Base-by-base conservation (phyloP, 2,329 filamentous ascomycete genomes). In the Cladorrhinum sp. region DNA sequence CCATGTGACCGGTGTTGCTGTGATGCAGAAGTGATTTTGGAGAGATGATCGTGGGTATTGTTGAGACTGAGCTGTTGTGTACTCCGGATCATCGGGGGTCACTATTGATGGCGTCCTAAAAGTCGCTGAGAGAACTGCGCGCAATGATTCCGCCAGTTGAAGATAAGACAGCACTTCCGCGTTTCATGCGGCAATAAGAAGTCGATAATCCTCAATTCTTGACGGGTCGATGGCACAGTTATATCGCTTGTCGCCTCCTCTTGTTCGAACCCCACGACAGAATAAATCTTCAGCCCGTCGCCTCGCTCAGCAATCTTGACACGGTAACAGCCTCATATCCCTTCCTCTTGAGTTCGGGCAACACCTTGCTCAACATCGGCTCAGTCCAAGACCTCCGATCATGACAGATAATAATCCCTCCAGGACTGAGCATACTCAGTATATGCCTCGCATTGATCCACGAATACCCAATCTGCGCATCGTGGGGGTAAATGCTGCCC, bases 401-500 rank as follows among this genome's bases (percentile, higher is more conserved):
- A 76, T 96, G 92, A 71, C 91, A 93, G 56, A 96, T 88, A 63
- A 96, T 87, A 60, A 96, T 88, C 26, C 84, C 87, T 0, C 92
- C 92, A 0, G 89, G 87, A 52, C 84, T 79, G 36, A 89, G 79
- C 88, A 92, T 92, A 75, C 90, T 92, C 67, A 96, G 73, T 3
- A 96, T 84, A 76, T 96, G 92, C 66, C 79, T 80, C 7, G 90
- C 88, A 74, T 96, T 96, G 57, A 92, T 67, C 65, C 79, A 77
- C 66, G 85, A 82, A 69, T 83, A 87, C 9, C 79, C 79, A 61
- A 96, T 88, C 79, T 96, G 92, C n/a, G 92, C 87, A 76, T 96
- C 92, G 76, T 96, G 92, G 4, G 92, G 92, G 75, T 96, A 96
- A 46, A 96, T 87, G 73, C 86, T 87, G 2, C 92, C 92, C 42